These are phyloP conservation scores for Ceratobasidium sp. DNA, from an alignment of 1,284 basidiomycete species.

Conservation along the genomic window DNA sequence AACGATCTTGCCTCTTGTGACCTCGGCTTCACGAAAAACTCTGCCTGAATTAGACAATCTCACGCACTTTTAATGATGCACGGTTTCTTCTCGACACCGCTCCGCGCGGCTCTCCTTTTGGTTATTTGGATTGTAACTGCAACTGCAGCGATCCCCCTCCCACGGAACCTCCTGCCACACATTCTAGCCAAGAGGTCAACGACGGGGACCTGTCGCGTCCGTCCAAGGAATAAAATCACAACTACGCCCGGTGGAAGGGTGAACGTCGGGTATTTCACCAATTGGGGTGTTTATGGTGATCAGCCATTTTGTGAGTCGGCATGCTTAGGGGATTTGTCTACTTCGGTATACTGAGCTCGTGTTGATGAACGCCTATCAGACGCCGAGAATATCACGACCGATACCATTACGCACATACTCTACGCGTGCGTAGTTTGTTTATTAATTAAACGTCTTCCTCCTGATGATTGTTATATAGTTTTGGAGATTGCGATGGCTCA, in stretches of 20 bases:
- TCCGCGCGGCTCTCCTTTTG: background rate
- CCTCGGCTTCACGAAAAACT: conserved; percentile 26
- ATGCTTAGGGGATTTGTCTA: background rate
- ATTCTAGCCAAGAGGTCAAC: conserved; percentile 32
- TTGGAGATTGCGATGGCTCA: conserved; percentile 64
- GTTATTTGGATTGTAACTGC: background rate
- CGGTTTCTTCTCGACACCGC: background rate
- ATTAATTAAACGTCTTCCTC: background rate
- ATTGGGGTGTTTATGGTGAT: conserved; percentile 40
- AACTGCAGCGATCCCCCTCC: conserved; percentile 33
- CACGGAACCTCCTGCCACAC: conserved; percentile 12
- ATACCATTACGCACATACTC: conserved; percentile 39
- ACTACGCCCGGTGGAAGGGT: conserved; percentile 63
- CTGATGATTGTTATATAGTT: conserved; percentile 49
- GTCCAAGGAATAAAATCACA: conserved; percentile 22
- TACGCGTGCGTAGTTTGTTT: conserved; percentile 17
- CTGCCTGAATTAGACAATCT: background rate
- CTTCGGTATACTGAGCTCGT: conserved; percentile 2
- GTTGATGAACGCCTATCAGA: background rate
- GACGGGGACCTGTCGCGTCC: conserved; percentile 33
- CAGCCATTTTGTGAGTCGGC: conserved; percentile 36
- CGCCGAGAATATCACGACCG: conserved; percentile 30
- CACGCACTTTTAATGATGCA: conserved; percentile 19
- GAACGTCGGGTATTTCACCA: conserved; percentile 70
- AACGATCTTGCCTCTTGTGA: background rate